A percentile compares a stretch with the other conserved stretches of the same genome.
Evolutionary conservation across 2,329 filamentous ascomycete species (phyloP).

Genomic region (Samsoniella hepiali): DNA sequence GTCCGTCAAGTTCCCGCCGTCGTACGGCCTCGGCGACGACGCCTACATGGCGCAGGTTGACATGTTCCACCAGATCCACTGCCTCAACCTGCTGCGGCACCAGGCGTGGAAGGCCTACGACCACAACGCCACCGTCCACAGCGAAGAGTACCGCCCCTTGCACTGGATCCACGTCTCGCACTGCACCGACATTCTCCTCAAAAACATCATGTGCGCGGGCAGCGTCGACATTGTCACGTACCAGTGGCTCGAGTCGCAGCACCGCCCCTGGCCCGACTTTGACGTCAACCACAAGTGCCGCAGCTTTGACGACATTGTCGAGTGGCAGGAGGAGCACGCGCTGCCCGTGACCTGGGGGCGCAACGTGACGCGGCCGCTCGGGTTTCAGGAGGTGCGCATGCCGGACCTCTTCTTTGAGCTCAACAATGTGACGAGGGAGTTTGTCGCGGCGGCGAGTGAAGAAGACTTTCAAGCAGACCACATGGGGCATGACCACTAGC

Average conservation of each 20-base stretch:
- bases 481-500: neutral
- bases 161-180: slow-evolving; percentile 20
- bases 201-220: slow-evolving; percentile 23
- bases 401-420: slow-evolving; percentile 11
- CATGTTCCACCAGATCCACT: slow-evolving; percentile 26
- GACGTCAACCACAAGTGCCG: slow-evolving; percentile 23
- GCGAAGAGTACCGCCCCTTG: slow-evolving; percentile 5
- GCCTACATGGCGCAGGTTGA: slow-evolving; percentile 35
- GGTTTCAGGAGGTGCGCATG: slow-evolving; percentile 8
- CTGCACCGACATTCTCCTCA: slow-evolving; percentile 22
- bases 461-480: neutral
- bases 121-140: slow-evolving; percentile 9
- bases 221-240: slow-evolving; percentile 21
- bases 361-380: slow-evolving; percentile 10
- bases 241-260: slow-evolving; percentile 21
- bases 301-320: slow-evolving; percentile 20
- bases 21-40: slow-evolving; percentile 30
- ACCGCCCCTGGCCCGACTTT: slow-evolving; percentile 22
- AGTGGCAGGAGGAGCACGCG: slow-evolving; percentile 22
- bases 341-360: slow-evolving; percentile 5
- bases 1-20: slow-evolving; percentile 27
- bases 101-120: slow-evolving; percentile 18
- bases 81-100: slow-evolving; percentile 23
- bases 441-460: neutral
- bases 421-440: slow-evolving; percentile 6